Conservation (phyloP, 179 eudicot genomes). For the Heliamphora pulchella region DNA sequence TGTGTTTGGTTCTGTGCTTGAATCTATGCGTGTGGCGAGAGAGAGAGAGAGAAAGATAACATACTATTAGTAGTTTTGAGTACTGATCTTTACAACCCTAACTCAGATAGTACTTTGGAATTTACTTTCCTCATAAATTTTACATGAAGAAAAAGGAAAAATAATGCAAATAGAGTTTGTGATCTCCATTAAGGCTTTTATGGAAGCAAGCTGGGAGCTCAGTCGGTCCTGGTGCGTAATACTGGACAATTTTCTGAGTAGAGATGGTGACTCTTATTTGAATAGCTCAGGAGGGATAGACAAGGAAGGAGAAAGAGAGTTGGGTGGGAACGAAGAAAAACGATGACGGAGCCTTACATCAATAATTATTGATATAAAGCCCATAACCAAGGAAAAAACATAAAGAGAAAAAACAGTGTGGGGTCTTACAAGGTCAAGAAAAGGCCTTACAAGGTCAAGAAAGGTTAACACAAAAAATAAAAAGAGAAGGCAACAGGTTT, state of each 20-base stretch:
- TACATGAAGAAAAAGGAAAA: neutral
- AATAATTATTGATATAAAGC: conserved; percentile 13
- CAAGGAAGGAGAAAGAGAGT: conserved; percentile 56
- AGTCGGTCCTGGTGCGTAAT: neutral
- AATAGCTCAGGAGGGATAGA: conserved; percentile 68
- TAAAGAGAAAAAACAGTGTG: neutral
- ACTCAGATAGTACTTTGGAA: neutral
- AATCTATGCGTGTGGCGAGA: neutral
- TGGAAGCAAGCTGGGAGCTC: neutral
- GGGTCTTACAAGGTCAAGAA: conserved; percentile 80
- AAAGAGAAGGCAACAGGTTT: conserved; percentile 35
- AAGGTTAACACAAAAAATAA: conserved; percentile 9
- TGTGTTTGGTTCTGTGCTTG: too few species aligned
- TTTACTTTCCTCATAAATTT: conserved; percentile 3
- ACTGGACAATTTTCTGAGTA: neutral
- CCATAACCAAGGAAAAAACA: neutral
- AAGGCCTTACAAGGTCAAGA: conserved; percentile 82
- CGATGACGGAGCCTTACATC: neutral
- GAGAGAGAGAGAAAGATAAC: neutral
- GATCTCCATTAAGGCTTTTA: neutral
- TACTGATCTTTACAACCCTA: conserved; percentile 2
- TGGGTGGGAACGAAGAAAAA: conserved; percentile 22
- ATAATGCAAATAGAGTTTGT: neutral
- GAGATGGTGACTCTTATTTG: neutral
- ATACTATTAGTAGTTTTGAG: neutral